Evolutionary conservation across 345 rosid genomes (phyloP).

Genomic region (Hibiscus trionum): DNA sequence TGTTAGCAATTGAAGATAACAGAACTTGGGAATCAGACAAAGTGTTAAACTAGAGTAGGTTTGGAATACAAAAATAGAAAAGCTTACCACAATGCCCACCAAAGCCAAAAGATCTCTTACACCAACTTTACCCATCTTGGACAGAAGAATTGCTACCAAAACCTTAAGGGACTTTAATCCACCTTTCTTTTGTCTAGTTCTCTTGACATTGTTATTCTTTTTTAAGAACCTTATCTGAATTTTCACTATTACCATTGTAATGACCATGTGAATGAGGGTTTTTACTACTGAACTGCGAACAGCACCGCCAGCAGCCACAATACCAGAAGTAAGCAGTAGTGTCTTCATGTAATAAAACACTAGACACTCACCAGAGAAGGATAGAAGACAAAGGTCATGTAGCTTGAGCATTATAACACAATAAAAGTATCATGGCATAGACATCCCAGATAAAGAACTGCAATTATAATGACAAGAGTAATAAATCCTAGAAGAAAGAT

Average conservation of each 20-base stretch:
- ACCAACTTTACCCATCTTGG: constrained; percentile 79
- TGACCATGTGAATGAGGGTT: constrained; percentile 32
- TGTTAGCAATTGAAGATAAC: no score
- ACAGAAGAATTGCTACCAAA: constrained; percentile 65
- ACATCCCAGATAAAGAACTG: no score
- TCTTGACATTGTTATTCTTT: constrained; percentile 30
- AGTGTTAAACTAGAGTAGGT: neutral
- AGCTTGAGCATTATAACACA: no score
- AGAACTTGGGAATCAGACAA: neutral
- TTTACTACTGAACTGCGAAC: constrained; percentile 41
- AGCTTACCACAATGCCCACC: constrained; percentile 69
- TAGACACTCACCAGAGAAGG: neutral
- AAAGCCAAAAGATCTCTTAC: constrained; percentile 77
- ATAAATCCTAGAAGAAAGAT: no score
- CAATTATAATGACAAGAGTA: no score
- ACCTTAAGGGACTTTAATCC: constrained; percentile 75
- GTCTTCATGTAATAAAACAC: constrained; percentile 44
- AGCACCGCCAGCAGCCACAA: constrained; percentile 80
- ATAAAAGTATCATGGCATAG: no score
- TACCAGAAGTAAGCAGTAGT: constrained; percentile 70
- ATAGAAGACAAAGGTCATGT: no score
- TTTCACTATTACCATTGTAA: constrained; percentile 47
- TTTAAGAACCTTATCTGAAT: constrained; percentile 24
- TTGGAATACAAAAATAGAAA: constrained; percentile 3
- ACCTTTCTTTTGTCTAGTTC: constrained; percentile 42